Evolutionary conservation across 2,329 filamentous ascomycete genomes (phyloP).

Genomic region (Capronia americana): DNA sequence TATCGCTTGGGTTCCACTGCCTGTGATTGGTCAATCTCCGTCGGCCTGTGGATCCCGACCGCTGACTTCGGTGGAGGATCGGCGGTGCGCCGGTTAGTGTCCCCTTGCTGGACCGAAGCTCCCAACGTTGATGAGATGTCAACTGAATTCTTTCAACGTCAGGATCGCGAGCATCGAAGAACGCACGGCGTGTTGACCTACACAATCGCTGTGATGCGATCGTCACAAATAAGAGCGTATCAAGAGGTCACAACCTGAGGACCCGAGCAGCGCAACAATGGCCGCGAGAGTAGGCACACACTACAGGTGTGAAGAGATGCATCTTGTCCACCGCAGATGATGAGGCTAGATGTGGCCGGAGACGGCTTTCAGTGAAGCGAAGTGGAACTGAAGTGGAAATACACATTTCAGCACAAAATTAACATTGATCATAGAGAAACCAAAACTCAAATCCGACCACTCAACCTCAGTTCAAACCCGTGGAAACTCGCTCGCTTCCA

Average conservation of each 20-base stretch:
- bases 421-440: background rate
- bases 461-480: background rate
- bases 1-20: background rate
- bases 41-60: conserved; percentile 5
- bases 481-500: background rate
- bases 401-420: background rate
- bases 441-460: background rate
- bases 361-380: background rate
- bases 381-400: background rate
- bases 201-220: background rate
- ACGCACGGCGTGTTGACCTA: too few relatives aligned
- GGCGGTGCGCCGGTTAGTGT: background rate
- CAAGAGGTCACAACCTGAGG: background rate
- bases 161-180: background rate
- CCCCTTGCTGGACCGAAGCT: background rate
- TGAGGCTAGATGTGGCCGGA: background rate
- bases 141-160: background rate
- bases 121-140: background rate
- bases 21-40: background rate
- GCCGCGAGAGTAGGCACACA: background rate
- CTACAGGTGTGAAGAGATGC: too few relatives aligned
- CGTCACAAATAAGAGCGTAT: background rate
- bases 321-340: background rate
- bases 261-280: background rate
- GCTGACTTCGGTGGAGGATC: conserved; percentile 8